Conservation (phyloP, 768 basidiomycete genomes). For the Rhizopogon sp. region DNA sequence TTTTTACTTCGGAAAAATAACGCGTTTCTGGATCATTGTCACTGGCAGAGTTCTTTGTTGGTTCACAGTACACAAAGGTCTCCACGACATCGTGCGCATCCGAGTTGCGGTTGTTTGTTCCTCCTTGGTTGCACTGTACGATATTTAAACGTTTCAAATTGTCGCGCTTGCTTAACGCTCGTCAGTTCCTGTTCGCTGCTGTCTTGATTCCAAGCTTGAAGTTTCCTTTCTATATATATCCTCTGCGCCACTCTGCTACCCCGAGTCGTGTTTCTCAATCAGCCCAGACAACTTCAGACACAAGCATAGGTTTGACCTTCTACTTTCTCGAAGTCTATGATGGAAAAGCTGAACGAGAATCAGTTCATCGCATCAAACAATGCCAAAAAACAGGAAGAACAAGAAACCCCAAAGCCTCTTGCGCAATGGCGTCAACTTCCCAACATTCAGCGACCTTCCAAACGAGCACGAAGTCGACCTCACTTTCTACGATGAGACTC, state of each 20-base stretch:
- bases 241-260: too few species aligned
- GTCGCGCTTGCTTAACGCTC: background rate
- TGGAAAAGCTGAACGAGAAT: background rate
- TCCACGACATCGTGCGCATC: background rate
- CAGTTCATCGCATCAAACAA: background rate
- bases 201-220: too few species aligned
- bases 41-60: background rate
- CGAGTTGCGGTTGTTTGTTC: background rate
- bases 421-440: constrained; percentile 18
- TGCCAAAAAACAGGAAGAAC: background rate
- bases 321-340: background rate
- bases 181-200: background rate
- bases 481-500: background rate
- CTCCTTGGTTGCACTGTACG: background rate
- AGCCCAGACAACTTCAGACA: background rate
- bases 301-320: background rate
- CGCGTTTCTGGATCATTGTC: background rate
- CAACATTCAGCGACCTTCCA: constrained; percentile 20
- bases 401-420: background rate
- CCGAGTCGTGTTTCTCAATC: too few species aligned
- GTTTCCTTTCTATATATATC: too few species aligned
- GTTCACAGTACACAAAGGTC: background rate
- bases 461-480: constrained; percentile 15
- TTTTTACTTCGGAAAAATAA: background rate
- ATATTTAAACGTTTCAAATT: background rate